These are phyloP conservation scores for Rhizopogon roseolus DNA, from an alignment of 768 basidiomycete species.

Conservation along the genomic window DNA sequence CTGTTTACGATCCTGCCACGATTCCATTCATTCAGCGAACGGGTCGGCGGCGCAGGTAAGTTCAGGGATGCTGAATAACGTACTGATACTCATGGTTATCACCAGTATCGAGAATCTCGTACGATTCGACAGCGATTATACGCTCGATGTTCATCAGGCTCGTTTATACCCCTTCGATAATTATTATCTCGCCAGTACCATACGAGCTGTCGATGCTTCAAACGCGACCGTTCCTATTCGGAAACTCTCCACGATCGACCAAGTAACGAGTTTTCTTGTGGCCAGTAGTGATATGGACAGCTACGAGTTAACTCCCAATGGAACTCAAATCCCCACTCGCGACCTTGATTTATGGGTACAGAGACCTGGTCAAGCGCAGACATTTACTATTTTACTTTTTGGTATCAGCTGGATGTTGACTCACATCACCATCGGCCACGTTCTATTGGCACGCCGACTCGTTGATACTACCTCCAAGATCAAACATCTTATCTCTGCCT, in stretches of 20 bases:
- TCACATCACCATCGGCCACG: constrained; percentile 45
- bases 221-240: constrained; percentile 38
- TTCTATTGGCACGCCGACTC: constrained; percentile 36
- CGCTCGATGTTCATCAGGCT: constrained; percentile 50
- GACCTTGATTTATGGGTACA: constrained; percentile 43
- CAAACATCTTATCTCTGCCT: constrained; percentile 34
- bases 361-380: constrained; percentile 40
- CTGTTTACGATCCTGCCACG: constrained; percentile 41
- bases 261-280: constrained; percentile 45
- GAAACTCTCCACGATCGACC: constrained; percentile 36
- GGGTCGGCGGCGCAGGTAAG: constrained; percentile 39
- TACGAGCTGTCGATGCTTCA: constrained; percentile 34
- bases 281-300: constrained; percentile 34
- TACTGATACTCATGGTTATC: background rate
- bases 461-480: constrained; percentile 26
- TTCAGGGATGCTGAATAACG: background rate
- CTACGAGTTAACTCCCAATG: constrained; percentile 21
- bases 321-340: constrained; percentile 23
- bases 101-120: constrained; percentile 48
- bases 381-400: constrained; percentile 43
- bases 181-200: constrained; percentile 43
- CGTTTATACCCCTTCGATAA: constrained; percentile 55
- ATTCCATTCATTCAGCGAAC: constrained; percentile 38
- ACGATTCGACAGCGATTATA: constrained; percentile 54
- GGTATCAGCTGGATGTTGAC: constrained; percentile 47